Conservation (phyloP, 2,329 filamentous ascomycete genomes). For the Curvularia sp. region DNA sequence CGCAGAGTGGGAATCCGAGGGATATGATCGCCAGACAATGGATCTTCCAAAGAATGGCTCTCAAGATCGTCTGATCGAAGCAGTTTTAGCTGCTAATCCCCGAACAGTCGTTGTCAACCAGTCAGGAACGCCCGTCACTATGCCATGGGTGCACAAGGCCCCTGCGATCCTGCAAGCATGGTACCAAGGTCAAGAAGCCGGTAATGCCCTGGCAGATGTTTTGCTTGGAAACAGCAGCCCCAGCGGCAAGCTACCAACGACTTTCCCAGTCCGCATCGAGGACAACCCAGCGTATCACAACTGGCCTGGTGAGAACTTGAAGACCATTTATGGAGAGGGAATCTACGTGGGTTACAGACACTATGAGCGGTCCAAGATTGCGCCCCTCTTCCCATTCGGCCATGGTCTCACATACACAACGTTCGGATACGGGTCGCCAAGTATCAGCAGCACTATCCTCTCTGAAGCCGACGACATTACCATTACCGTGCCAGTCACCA, state of each 20-base stretch:
- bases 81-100: slow-evolving; percentile 69
- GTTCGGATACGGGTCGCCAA: slow-evolving; percentile 69
- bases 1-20: slow-evolving; percentile 77
- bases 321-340: slow-evolving; percentile 74
- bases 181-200: slow-evolving; percentile 88
- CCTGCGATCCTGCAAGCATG: slow-evolving; percentile 76
- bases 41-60: slow-evolving; percentile 63
- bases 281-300: slow-evolving; percentile 75
- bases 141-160: slow-evolving; percentile 72
- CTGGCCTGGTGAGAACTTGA: slow-evolving; percentile 73
- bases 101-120: slow-evolving; percentile 76
- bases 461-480: slow-evolving; percentile 55
- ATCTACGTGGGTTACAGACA: slow-evolving; percentile 76
- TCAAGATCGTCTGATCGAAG: slow-evolving; percentile 69
- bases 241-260: slow-evolving; percentile 75
- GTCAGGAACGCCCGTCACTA: slow-evolving; percentile 73
- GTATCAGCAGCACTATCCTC: slow-evolving; percentile 59
- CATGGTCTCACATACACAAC: slow-evolving; percentile 79
- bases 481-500: slow-evolving; percentile 60
- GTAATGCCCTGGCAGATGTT: slow-evolving; percentile 80
- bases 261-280: slow-evolving; percentile 66
- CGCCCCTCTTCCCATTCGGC: slow-evolving; percentile 75
- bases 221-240: slow-evolving; percentile 77
- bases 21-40: slow-evolving; percentile 68
- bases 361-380: slow-evolving; percentile 68